Percentiles rank a stretch among this genome's conserved stretches.
Conservation (phyloP, 1,284 basidiomycete species). For the Neonothopanus nambi region DNA sequence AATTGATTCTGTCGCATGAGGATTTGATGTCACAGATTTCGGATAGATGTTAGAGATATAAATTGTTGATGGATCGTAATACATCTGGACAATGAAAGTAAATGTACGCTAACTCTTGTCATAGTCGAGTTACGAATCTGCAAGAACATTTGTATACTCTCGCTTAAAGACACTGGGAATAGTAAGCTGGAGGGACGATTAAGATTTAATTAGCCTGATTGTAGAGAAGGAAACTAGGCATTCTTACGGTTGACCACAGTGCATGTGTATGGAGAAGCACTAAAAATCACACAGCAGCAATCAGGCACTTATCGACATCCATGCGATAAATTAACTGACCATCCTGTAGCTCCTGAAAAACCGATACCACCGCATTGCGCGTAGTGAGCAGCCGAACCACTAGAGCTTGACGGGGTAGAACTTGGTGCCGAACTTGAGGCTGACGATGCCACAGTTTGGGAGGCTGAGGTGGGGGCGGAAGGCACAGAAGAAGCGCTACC, state of each 20-base stretch:
- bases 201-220: neutral
- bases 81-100: too few species aligned
- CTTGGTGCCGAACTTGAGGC: constrained; percentile 13
- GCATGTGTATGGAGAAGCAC: constrained; percentile 34
- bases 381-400: constrained; percentile 37
- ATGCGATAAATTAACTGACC: constrained; percentile 29
- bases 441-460: constrained; percentile 17
- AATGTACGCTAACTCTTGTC: too few species aligned
- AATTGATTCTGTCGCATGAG: too few species aligned
- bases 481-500: constrained; percentile 16
- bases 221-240: neutral
- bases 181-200: constrained; percentile 32
- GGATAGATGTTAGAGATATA: too few species aligned
- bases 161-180: constrained; percentile 44
- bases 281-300: constrained; percentile 5
- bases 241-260: constrained; percentile 20
- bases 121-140: too few species aligned
- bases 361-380: constrained; percentile 45
- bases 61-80: too few species aligned
- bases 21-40: too few species aligned
- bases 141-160: too few species aligned
- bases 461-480: constrained; percentile 19
- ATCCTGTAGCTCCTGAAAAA: constrained; percentile 39
- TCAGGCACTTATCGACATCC: neutral
- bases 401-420: constrained; percentile 24